These are phyloP conservation scores for Ambrosia hybrid DNA, from an alignment of 140 eudicot genomes.

Conservation along the genomic window DNA sequence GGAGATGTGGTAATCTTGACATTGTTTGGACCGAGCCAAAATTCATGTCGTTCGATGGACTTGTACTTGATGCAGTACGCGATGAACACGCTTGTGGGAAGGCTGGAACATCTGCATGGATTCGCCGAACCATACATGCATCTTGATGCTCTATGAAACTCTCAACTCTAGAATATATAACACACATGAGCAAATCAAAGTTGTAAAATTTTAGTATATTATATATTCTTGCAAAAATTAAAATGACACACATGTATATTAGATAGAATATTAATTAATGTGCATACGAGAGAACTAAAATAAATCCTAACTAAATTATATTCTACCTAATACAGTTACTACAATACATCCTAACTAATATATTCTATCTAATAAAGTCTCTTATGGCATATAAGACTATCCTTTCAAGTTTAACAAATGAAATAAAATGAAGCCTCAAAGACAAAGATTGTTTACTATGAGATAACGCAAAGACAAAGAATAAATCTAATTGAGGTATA, in stretches of 20 bases:
- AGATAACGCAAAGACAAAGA: background rate
- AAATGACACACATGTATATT: too few species aligned
- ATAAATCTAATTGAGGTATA: slow-evolving; percentile 18
- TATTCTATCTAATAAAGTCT: too few species aligned
- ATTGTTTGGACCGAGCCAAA: slow-evolving; percentile 29
- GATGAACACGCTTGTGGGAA: slow-evolving; percentile 57
- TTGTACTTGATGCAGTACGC: slow-evolving; percentile 57
- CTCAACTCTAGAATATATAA: slow-evolving; percentile 50
- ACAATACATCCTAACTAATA: too few species aligned
- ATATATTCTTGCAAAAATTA: background rate
- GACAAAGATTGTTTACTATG: slow-evolving; percentile 19
- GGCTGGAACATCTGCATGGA: slow-evolving; percentile 41
- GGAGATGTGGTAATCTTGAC: slow-evolving; percentile 24
- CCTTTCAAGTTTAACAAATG: slow-evolving; percentile 2
- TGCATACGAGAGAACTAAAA: too few species aligned
- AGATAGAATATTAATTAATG: too few species aligned
- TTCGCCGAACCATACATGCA: slow-evolving; percentile 53
- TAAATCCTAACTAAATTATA: too few species aligned
- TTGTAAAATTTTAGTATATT: background rate
- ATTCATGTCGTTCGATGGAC: slow-evolving; percentile 51
- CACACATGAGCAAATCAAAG: slow-evolving; percentile 8
- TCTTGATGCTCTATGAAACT: slow-evolving; percentile 81
- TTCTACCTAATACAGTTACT: too few species aligned
- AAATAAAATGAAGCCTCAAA: background rate
- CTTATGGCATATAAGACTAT: background rate